Conservation (phyloP, 2,329 filamentous ascomycete species). For the Xylariaceae sp. region DNA sequence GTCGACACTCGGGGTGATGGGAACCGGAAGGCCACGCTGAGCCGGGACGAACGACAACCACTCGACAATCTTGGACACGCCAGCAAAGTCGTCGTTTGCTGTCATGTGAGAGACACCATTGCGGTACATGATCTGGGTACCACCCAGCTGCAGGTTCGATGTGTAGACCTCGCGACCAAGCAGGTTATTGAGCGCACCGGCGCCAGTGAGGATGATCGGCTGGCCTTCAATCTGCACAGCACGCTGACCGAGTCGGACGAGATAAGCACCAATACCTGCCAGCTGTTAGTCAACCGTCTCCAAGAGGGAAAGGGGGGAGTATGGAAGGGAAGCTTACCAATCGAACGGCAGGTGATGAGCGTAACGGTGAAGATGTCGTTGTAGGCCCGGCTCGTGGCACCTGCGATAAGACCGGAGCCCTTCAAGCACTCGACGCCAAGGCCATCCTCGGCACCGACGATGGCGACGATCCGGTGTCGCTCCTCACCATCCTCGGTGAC, state of each 20-base stretch:
- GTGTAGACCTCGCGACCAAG: constrained; percentile 98
- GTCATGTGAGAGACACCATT: constrained; percentile 99
- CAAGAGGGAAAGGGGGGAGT: constrained; percentile 9
- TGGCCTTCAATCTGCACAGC: constrained; percentile 98
- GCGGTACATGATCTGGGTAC: constrained; percentile 99
- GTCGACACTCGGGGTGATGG: constrained; percentile 82
- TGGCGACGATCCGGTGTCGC: constrained; percentile 87
- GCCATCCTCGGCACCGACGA: constrained; percentile 89
- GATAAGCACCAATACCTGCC: constrained; percentile 88
- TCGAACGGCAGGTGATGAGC: constrained; percentile 93
- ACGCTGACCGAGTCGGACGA: constrained; percentile 95
- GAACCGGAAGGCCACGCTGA: constrained; percentile 86
- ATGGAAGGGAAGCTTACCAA: constrained; percentile 63
- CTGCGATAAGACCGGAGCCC: constrained; percentile 95
- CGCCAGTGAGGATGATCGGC: constrained; percentile 97
- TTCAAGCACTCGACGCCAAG: constrained; percentile 96
- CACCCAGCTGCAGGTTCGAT: constrained; percentile 97
- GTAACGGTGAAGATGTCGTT: constrained; percentile 99
- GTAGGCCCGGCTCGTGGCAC: constrained; percentile 93
- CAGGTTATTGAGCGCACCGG: constrained; percentile 95
- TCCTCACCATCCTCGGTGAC: constrained; percentile 82
- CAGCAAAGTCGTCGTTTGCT: constrained; percentile 93
- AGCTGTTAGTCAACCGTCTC: constrained; percentile 20
- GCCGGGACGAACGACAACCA: constrained; percentile 98
- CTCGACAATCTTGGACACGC: constrained; percentile 94